These are phyloP conservation scores for Neofusicoccum ribis DNA, from an alignment of 2,329 filamentous ascomycete species.

Conservation along the genomic window DNA sequence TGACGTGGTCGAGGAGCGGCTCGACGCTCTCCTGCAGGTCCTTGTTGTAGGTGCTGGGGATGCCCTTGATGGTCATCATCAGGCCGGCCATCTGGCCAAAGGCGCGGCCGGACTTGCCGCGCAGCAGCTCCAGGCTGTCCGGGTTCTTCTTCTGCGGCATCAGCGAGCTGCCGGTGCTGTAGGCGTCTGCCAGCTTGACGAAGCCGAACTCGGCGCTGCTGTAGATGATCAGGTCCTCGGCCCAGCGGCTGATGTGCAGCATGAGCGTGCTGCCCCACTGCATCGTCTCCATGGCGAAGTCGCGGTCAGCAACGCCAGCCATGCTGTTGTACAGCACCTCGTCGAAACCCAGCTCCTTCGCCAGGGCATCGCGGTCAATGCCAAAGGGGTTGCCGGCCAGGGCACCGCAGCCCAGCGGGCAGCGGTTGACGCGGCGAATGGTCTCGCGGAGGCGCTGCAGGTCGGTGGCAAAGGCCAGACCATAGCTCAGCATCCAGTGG, in stretches of 20 bases:
- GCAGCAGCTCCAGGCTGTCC: constrained; percentile 71
- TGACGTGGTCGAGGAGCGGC: constrained; percentile 80
- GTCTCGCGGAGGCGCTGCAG: constrained; percentile 75
- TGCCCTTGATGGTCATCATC: constrained; percentile 73
- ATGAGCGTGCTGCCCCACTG: constrained; percentile 78
- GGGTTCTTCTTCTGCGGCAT: constrained; percentile 88
- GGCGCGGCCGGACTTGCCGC: constrained; percentile 73
- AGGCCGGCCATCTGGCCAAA: constrained; percentile 82
- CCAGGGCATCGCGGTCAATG: constrained; percentile 77
- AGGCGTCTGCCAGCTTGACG: constrained; percentile 74
- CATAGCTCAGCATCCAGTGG: constrained; percentile 79
- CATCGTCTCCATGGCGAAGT: constrained; percentile 80
- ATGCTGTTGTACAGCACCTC: constrained; percentile 75
- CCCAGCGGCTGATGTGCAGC: constrained; percentile 77
- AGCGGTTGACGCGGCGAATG: constrained; percentile 70
- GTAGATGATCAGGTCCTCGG: constrained; percentile 86
- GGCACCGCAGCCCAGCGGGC: constrained; percentile 72
- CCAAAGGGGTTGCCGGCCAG: constrained; percentile 80
- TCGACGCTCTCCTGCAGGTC: constrained; percentile 87
- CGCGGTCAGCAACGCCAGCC: constrained; percentile 72
- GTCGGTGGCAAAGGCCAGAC: constrained; percentile 69
- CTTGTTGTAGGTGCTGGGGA: constrained; percentile 86
- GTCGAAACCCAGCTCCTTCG: constrained; percentile 78
- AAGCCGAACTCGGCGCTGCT: constrained; percentile 75
- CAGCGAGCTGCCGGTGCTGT: constrained; percentile 72